Conservation (phyloP, 23 red algal genomes). For the Rhodosorus marinus region DNA sequence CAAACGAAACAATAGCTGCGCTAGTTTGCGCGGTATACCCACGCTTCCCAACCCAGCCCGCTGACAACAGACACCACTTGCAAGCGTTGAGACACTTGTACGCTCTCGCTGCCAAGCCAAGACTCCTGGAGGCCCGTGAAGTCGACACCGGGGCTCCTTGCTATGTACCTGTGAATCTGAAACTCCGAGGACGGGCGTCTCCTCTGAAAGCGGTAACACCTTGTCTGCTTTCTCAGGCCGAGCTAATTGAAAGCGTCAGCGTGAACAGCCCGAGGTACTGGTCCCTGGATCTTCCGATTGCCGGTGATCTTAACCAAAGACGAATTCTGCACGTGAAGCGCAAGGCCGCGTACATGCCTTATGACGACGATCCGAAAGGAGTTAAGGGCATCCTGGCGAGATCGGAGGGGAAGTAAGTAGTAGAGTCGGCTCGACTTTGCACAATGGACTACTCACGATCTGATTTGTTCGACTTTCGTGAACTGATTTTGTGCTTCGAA, state of each 20-base stretch:
- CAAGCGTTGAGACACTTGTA: slow-evolving; percentile 93
- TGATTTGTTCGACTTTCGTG: neutral
- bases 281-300: slow-evolving; percentile 8
- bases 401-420: no score
- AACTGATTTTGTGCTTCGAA: slow-evolving; percentile 10
- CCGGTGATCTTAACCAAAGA: slow-evolving; percentile 7
- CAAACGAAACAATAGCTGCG: slow-evolving; percentile 30
- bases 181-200: slow-evolving; percentile 2
- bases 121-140: slow-evolving; percentile 62
- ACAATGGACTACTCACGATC: neutral
- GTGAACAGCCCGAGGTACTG: slow-evolving; percentile 58
- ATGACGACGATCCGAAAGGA: slow-evolving; percentile 47
- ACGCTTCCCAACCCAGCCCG: slow-evolving; percentile 33
- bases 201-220: slow-evolving; percentile 24
- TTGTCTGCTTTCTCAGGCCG: slow-evolving; percentile 51
- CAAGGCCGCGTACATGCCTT: slow-evolving; percentile 58
- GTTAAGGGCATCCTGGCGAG: slow-evolving; percentile 49
- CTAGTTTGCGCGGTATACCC: slow-evolving; percentile 67
- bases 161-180: slow-evolving; percentile 44
- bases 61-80: slow-evolving; percentile 87
- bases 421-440: neutral
- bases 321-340: slow-evolving; percentile 65
- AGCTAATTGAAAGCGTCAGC: slow-evolving; percentile 9
- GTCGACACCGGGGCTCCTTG: slow-evolving; percentile 54
- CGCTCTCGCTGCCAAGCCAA: slow-evolving; percentile 57